Base-by-base conservation (phyloP, 805 yeast genomes). In the Nakazawaea molendinolei region DNA sequence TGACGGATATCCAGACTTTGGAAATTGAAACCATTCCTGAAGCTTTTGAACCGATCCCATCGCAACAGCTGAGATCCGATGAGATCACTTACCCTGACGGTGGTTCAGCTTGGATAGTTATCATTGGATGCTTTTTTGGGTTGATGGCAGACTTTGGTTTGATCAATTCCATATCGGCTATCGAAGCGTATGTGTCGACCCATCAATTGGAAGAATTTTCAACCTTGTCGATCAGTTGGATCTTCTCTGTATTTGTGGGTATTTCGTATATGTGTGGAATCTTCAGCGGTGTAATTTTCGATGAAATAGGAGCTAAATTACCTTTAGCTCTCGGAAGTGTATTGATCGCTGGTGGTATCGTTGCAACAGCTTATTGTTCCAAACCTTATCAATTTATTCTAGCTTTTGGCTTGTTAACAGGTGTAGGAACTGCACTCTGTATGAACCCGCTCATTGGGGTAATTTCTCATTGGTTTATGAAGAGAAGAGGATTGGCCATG, bases 81-180 rank as follows among this genome's bases (percentile, higher is more conserved):
- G 5, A 18, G 32, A 29, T 5, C 21, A 5, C 7, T n/a, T 65
- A 56, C 39, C 82, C 81, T 0, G 81, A 79, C 44, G 85, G 85
- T 14, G 85, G 86, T 0, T 46, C 52, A 39, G 84, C 85, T 0
- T 74, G 77, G 61, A 40, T 56, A 3, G 80, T 75, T 2, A 69
- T 75, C 0, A 51, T 74, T 19, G 86, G 85, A 3, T 61, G 74
- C 3, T 76, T 75, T 46, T 52, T 71, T 28, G 85, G 84, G 0
- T 59, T 73, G 25, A 56, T 68, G 2, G 69, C 73, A 3, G 62
- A 64, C 28, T 68, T 76, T 40, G 86, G 87, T 1, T 44, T 75
- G 26, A 9, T 16, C 9, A 30, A 30, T 7, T 9, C 17, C 14
- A 14, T 20, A 12, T 85, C 86, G 44, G 81, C 76, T 4, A 64